These are phyloP conservation scores for Melaleuca alternifolia DNA, from an alignment of 345 rosid genomes.

Conservation along the genomic window DNA sequence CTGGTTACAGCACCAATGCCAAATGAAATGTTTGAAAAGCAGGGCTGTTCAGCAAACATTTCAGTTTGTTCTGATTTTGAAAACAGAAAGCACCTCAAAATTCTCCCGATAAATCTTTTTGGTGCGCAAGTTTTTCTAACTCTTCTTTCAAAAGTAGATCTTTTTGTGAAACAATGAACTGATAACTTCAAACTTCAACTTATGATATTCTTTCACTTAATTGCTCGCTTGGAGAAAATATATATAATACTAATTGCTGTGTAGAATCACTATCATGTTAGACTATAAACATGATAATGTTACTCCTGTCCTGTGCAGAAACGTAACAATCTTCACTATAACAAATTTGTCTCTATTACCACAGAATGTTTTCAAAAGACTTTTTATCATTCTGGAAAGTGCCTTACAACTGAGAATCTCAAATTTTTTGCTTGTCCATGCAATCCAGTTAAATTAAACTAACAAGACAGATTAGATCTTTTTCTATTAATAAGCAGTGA, in stretches of 20 bases:
- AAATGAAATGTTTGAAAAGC: background rate
- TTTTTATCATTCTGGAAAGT: background rate
- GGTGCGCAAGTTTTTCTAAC: background rate
- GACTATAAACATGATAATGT: background rate
- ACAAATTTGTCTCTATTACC: background rate
- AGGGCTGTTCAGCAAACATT: background rate
- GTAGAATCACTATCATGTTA: background rate
- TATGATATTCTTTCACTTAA: background rate
- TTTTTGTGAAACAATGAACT: background rate
- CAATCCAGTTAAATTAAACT: background rate
- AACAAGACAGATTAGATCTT: background rate
- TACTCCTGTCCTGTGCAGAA: background rate
- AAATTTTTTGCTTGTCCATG: background rate
- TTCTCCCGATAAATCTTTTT: background rate
- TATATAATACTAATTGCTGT: background rate
- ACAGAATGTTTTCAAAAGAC: background rate
- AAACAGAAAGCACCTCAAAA: background rate
- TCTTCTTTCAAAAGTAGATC: background rate
- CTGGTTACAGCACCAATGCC: background rate
- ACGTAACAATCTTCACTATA: background rate
- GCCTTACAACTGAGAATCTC: background rate
- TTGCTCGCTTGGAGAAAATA: background rate
- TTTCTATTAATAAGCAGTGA: background rate
- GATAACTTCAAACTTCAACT: background rate
- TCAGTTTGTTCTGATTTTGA: background rate